A percentile compares a stretch with the other conserved stretches of the same genome.
Conservation (phyloP, 495 filamentous ascomycete genomes). For the Letharia columbiana region DNA sequence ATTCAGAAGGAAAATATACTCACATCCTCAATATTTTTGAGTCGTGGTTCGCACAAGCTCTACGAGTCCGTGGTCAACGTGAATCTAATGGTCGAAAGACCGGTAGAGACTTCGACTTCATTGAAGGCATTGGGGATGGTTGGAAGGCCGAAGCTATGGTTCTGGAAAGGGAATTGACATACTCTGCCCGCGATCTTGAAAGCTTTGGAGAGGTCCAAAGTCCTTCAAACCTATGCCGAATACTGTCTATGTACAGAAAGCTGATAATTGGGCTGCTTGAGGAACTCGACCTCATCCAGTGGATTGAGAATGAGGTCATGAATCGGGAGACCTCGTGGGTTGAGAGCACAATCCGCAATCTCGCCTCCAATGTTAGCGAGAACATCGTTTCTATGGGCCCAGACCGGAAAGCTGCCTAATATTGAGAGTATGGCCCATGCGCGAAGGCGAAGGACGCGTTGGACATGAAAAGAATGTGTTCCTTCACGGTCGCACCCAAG, state of each 20-base stretch:
- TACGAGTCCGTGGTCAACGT: constrained; percentile 31
- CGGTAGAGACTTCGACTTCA: constrained; percentile 27
- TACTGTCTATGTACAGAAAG: constrained; percentile 29
- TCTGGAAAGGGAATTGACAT: constrained; percentile 35
- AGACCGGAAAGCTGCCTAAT: constrained; percentile 12
- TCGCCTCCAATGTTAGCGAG: constrained; percentile 22
- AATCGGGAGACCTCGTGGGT: constrained; percentile 34
- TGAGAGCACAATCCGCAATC: constrained; percentile 30
- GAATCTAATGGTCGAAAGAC: constrained; percentile 4
- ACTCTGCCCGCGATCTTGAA: constrained; percentile 27
- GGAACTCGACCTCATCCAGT: constrained; percentile 37
- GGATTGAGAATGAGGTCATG: constrained; percentile 37
- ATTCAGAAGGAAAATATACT: constrained; percentile 31
- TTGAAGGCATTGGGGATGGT: constrained; percentile 35
- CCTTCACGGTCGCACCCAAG: not conserved
- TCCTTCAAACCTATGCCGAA: constrained; percentile 33
- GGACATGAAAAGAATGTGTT: not conserved
- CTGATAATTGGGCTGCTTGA: constrained; percentile 36
- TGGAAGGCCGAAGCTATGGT: constrained; percentile 39
- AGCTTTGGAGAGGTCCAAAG: constrained; percentile 27
- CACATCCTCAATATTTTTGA: constrained; percentile 34
- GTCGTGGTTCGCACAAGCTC: constrained; percentile 36
- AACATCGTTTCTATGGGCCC: constrained; percentile 14
- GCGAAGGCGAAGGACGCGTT: not conserved
- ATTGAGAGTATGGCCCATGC: not conserved